Base-by-base conservation (phyloP, 2,329 filamentous ascomycete genomes). In the Talaromyces sp. region DNA sequence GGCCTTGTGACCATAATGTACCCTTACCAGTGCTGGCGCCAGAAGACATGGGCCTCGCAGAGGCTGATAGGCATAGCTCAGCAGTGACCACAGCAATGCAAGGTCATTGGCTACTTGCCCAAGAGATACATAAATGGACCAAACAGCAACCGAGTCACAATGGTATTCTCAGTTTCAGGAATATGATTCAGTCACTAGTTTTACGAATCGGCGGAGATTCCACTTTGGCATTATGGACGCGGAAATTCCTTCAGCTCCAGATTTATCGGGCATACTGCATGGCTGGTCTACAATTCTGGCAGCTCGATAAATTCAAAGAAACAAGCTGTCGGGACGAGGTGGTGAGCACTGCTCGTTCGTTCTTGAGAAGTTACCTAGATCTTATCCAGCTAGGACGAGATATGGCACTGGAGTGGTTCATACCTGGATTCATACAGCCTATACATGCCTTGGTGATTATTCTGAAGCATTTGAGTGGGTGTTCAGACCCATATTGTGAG, bases 221-320 rank as follows among this genome's bases (percentile, higher is more conserved):
- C 35, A n/a, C 35, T n/a, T n/a, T 38, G 35, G 7, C 35, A 38
- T 5, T 3, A n/a, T 55, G 53, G 53, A 35, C 35, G 35, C 14
- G 53, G 21, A 9, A 41, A 26, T 55, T 41, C 35, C 53, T 55
- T 55, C 32, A 55, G 6, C 24, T 55, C 13, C 27, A 41, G 31
- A 38, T 27, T 19, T n/a, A 43, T 55, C 53, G 53, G 26, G 53
- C 53, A 7, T 55, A 55, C 35, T 55, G 53, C 19, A 55, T 55
- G 35, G 32, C 41, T 14, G 53, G 53, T 6, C 32, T 55, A 19
- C 14, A 17, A 29, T 26, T 43, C 35, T 55, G 53, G 53, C 21
- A 55, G 21, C 35, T 43, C n/a, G 32, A 43, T 27, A 19, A 27
- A 17, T 55, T 55, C 32, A 55, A 55, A 27, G 13, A 24, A 27